A percentile compares a stretch with the other conserved stretches of the same genome.
Evolutionary conservation across 2,329 filamentous ascomycete genomes (phyloP).

Genomic region (Diaporthe citriasiana): DNA sequence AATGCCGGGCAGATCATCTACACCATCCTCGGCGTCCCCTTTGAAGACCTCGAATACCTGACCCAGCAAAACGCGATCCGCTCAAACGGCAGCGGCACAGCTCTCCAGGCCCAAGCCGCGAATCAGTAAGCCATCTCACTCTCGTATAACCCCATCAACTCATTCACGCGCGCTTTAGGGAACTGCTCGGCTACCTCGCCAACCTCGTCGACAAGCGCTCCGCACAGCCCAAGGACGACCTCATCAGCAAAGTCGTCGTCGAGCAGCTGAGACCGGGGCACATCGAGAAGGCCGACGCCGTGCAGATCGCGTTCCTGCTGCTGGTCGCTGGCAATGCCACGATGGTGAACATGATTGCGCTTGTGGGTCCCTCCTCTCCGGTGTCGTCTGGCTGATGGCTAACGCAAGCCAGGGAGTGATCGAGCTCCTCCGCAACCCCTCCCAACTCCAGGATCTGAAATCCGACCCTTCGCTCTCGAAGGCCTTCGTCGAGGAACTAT

Average conservation of each 20-base stretch:
- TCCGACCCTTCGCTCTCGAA: constrained; percentile 53
- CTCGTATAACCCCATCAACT: too few species aligned
- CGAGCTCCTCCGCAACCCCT: neutral
- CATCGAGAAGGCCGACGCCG: constrained; percentile 56
- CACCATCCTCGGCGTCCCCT: constrained; percentile 63
- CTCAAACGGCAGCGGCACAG: constrained; percentile 62
- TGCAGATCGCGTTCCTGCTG: constrained; percentile 64
- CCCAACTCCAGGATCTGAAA: neutral
- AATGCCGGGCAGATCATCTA: too few species aligned
- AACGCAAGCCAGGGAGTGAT: neutral
- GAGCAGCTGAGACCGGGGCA: constrained; percentile 57
- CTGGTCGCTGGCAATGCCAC: constrained; percentile 67
- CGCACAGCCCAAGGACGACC: constrained; percentile 57
- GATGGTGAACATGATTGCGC: constrained; percentile 64
- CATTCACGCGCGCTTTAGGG: too few species aligned
- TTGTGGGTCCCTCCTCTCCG: neutral
- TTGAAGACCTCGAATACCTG: constrained; percentile 61
- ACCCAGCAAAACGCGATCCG: constrained; percentile 62
- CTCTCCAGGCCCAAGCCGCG: constrained; percentile 60
- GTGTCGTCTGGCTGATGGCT: too few species aligned
- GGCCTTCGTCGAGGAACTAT: constrained; percentile 63
- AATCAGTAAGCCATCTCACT: too few species aligned
- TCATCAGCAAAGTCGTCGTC: constrained; percentile 60
- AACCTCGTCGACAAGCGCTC: constrained; percentile 57
- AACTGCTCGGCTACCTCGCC: constrained; percentile 61